Evolutionary conservation across 2,329 filamentous ascomycete species (phyloP), one percentile per base, ranked within the genome.

Genomic region (Fusarium albidum): DNA sequence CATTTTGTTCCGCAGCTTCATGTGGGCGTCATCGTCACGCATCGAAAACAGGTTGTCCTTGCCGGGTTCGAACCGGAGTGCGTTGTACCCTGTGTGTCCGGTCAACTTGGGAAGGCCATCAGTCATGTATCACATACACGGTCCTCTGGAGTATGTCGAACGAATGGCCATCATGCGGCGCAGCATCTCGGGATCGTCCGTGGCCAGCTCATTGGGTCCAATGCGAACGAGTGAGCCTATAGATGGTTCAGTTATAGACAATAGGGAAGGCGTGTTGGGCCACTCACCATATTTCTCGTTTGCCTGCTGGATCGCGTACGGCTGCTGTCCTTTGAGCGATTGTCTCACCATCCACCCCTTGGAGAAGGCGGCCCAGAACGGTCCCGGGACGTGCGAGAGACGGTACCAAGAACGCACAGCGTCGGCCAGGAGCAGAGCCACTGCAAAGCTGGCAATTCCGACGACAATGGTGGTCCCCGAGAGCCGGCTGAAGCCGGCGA

Each of bases 1-100:
- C 73, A 83, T 77, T 62, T 82, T 79, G 39, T 73, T 72, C 13
- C 75, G 71, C 40, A 77, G 61, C 46, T 69, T 64, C n/a, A 65
- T 72, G 59, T 84, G 82, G 27, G 70, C 69, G 31, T 73, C 73
- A 39, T 72, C 70, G 45, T 71, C 67, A 29, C 66, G 61, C 59
- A 66, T 65, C 9, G 67, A 69, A 39, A 72, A 67, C n/a, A 72
- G 47, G 50, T 70, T 71, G 49, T 72, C 71, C 39, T 66, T 64
- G 31, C 61, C 62, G 11, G 69, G 67, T 32, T 71, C 65, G 37
- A 71, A 67, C 5, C 68, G 62, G 32, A 68, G 55, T 9, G 74
- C 76, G 57, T 77, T 73, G 64, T 80, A 80, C 72, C 72, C 76
- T 42, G 21, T 21, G 21, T 7, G 21, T 21, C 32, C 17, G 32